Percentiles rank a stretch among this genome's conserved stretches.
Evolutionary conservation across 2,329 filamentous ascomycete genomes (phyloP).

Genomic region (Trichoderma koningii): DNA sequence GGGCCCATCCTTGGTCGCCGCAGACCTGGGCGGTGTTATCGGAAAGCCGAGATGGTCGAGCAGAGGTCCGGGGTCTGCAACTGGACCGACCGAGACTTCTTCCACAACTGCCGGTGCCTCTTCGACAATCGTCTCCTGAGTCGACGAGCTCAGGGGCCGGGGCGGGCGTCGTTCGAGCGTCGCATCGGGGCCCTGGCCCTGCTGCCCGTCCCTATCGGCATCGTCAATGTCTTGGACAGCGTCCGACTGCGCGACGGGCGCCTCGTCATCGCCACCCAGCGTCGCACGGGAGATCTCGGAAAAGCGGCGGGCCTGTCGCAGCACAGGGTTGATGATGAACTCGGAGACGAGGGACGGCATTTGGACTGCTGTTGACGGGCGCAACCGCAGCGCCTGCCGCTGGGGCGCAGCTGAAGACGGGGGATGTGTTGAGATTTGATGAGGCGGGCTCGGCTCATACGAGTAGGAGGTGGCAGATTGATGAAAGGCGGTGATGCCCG

Average conservation of each 20-base stretch:
- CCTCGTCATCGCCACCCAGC: conserved; percentile 41
- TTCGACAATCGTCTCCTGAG: conserved; percentile 41
- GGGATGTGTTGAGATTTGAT: conserved; percentile 14
- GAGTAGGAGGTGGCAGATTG: neutral
- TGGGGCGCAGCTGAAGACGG: conserved; percentile 10
- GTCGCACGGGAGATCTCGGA: conserved; percentile 53
- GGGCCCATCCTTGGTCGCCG: conserved; percentile 35
- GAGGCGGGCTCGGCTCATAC: conserved; percentile 12
- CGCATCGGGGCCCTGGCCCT: conserved; percentile 28
- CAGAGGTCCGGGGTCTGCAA: conserved; percentile 32
- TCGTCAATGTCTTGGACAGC: conserved; percentile 36
- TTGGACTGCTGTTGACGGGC: conserved; percentile 27
- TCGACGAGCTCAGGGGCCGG: conserved; percentile 41
- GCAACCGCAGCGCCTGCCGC: conserved; percentile 17
- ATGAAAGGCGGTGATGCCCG: conserved; percentile 13
- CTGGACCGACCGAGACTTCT: conserved; percentile 32
- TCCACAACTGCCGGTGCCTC: conserved; percentile 34
- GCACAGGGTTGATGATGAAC: conserved; percentile 66
- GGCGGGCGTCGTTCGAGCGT: conserved; percentile 34
- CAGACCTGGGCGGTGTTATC: conserved; percentile 32
- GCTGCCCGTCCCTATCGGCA: conserved; percentile 28
- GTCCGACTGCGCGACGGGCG: conserved; percentile 29
- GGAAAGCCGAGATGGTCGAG: conserved; percentile 42
- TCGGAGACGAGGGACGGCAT: conserved; percentile 67
- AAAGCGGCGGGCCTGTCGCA: conserved; percentile 66